phyloP scores from a whole-genome alignment of 352 stramenopile genomes.

The Phytophthora foliorum region DNA sequence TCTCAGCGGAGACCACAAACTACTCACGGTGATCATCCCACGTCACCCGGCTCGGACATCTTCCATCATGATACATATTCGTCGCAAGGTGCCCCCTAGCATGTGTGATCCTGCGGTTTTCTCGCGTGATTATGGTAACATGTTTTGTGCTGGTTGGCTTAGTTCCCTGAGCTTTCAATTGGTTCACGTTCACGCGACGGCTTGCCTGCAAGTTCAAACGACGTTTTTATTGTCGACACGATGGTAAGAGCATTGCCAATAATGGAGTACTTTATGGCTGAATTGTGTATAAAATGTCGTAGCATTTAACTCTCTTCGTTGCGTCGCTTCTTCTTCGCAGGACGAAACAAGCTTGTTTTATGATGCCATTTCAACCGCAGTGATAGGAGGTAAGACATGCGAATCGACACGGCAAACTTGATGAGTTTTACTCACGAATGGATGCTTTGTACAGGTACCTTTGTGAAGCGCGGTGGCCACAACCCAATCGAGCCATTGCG shows the following conservation, averaged over 20 bases:
- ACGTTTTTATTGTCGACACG: constrained; percentile 77
- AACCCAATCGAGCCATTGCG: constrained; percentile 82
- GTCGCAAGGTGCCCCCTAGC: constrained; percentile 32
- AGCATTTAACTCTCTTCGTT: background rate
- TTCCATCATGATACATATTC: constrained; percentile 49
- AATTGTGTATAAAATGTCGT: background rate
- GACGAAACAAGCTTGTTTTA: constrained; percentile 73
- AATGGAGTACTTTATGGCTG: background rate
- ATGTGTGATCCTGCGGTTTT: background rate
- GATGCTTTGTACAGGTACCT: constrained; percentile 47
- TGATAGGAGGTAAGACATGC: constrained; percentile 63
- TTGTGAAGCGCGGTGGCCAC: constrained; percentile 70
- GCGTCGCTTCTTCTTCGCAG: constrained; percentile 26
- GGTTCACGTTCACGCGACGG: constrained; percentile 45
- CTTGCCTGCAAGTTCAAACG: constrained; percentile 33
- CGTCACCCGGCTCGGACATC: constrained; percentile 60
- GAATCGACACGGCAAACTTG: background rate
- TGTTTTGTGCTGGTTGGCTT: background rate
- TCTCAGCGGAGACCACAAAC: constrained; percentile 3
- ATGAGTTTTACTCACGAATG: background rate
- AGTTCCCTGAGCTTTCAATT: constrained; percentile 57
- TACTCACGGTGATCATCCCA: constrained; percentile 69
- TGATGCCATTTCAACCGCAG: constrained; percentile 53
- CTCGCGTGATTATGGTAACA: background rate
- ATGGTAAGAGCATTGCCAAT: constrained; percentile 52